Evolutionary conservation across 2,329 filamentous ascomycete genomes (phyloP).

Genomic region (Trichocomaceae sp.): DNA sequence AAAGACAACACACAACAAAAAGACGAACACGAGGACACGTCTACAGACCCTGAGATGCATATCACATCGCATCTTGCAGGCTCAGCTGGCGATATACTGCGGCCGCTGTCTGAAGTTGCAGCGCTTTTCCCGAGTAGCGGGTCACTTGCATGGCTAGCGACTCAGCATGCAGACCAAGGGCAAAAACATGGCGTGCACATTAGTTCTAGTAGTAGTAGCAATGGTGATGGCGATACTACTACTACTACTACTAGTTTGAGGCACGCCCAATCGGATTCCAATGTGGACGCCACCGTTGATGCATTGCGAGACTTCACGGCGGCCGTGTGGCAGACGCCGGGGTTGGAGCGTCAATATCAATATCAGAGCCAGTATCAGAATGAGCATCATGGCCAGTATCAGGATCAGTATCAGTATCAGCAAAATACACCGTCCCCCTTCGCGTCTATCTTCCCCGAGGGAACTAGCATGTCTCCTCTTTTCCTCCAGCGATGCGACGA

Average conservation of each 20-base stretch:
- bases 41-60: too few relatives aligned
- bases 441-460: slow-evolving; percentile 9
- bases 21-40: background rate
- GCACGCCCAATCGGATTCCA: slow-evolving; percentile 13
- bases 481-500: slow-evolving; percentile 6
- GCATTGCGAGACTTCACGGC: slow-evolving; percentile 3
- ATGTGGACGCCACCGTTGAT: slow-evolving; percentile 4
- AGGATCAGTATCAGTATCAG: background rate
- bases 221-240: background rate
- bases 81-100: slow-evolving; percentile 9
- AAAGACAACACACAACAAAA: too few relatives aligned
- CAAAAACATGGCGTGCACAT: background rate
- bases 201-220: too few relatives aligned
- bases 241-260: background rate
- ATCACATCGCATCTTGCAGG: background rate
- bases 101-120: slow-evolving; percentile 11
- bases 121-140: slow-evolving; percentile 12
- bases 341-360: background rate
- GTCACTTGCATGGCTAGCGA: slow-evolving; percentile 12
- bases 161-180: slow-evolving; percentile 8
- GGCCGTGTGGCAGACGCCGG: background rate
- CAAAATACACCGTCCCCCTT: slow-evolving; percentile 3
- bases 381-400: background rate
- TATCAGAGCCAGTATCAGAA: background rate
- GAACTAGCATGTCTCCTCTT: slow-evolving; percentile 7